A percentile compares a stretch with the other conserved stretches of the same genome.
Conservation (phyloP, 257 asterid species). For the Galeopsis tetrahit region DNA sequence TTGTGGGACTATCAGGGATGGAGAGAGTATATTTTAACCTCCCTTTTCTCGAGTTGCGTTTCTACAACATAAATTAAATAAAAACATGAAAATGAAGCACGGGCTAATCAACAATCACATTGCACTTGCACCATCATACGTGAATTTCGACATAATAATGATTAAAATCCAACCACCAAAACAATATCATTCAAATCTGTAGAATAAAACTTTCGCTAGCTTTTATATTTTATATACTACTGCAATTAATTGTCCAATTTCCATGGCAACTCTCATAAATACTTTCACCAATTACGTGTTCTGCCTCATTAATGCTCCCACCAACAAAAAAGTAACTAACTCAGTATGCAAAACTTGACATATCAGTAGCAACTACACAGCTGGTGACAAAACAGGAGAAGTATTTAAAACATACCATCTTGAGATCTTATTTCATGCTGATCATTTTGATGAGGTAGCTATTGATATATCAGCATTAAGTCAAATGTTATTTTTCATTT, state of each 20-base stretch:
- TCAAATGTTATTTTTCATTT: neutral
- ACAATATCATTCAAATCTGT: neutral
- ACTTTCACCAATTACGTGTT: neutral
- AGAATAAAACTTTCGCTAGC: conserved; percentile 10
- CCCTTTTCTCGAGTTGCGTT: neutral
- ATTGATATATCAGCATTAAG: conserved; percentile 7
- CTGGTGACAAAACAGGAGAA: neutral
- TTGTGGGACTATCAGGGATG: too few relatives aligned
- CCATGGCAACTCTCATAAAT: neutral
- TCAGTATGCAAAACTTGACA: neutral
- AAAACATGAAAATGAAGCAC: neutral
- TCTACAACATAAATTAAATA: neutral
- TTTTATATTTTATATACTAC: neutral
- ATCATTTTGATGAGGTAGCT: neutral
- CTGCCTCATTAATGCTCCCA: neutral
- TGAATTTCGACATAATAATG: conserved; percentile 9
- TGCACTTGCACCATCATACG: neutral
- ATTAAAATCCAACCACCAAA: conserved; percentile 16
- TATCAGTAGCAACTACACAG: conserved; percentile 18
- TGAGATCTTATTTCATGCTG: conserved; percentile 1
- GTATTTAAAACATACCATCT: neutral
- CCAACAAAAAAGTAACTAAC: neutral
- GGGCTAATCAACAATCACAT: conserved; percentile 1
- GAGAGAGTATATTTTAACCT: neutral
- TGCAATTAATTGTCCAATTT: neutral